A percentile compares a stretch with the other conserved stretches of the same genome.
These are phyloP conservation scores for Closterium sp. DNA, from an alignment of 139 green algal species.

Conservation along the genomic window DNA sequence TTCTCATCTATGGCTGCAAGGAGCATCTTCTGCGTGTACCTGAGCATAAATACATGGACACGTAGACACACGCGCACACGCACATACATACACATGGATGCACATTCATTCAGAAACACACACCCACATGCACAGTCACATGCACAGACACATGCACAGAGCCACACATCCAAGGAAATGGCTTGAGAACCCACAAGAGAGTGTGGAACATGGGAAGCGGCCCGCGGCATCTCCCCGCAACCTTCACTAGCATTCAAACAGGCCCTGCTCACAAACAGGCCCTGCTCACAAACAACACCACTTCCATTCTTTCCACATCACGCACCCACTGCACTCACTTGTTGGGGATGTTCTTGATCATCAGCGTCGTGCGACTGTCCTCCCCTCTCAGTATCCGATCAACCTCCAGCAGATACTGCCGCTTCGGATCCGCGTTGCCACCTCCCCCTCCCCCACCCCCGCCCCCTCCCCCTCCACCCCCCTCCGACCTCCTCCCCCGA, in stretches of 20 bases:
- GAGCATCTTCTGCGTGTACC: conserved; percentile 99
- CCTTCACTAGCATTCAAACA: too few species aligned
- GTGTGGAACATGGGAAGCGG: background rate
- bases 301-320: too few species aligned
- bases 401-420: conserved; percentile 79
- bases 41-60: background rate
- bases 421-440: conserved; percentile 18
- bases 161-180: background rate
- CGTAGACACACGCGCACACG: background rate
- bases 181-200: background rate
- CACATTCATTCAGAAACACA: background rate
- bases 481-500: conserved; percentile 4
- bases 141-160: background rate
- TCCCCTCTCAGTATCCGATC: conserved; percentile 66
- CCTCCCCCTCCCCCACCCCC: background rate
- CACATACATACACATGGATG: background rate
- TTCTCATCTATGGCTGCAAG: conserved; percentile 81
- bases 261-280: too few species aligned
- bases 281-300: too few species aligned
- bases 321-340: too few species aligned
- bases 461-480: background rate
- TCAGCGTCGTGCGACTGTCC: conserved; percentile 92
- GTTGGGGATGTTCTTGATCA: conserved; percentile 99
- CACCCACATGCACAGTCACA: too few species aligned
- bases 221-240: too few species aligned